A percentile compares a stretch with the other conserved stretches of the same genome.
These are phyloP conservation scores for Ceratopteris richardii DNA, from an alignment of 75 land plant species.

Conservation along the genomic window DNA sequence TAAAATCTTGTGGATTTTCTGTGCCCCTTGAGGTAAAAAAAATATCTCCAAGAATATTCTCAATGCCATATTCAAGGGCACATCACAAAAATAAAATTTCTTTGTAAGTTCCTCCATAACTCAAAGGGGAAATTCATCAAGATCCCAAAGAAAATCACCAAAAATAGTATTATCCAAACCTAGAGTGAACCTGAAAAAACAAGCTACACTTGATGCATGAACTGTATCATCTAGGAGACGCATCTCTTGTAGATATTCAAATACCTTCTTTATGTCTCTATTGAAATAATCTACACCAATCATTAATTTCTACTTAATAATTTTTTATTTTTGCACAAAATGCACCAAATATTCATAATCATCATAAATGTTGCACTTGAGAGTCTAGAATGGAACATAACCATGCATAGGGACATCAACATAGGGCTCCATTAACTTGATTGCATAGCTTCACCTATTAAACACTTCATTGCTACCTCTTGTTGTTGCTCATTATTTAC, in stretches of 20 bases:
- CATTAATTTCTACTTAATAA: slow-evolving; percentile 84
- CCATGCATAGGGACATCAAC: too few relatives aligned
- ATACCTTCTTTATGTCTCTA: slow-evolving; percentile 92
- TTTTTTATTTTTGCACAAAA: slow-evolving; percentile 73
- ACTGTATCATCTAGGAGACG: slow-evolving; percentile 88
- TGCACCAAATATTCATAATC: slow-evolving; percentile 76
- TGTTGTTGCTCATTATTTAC: neutral
- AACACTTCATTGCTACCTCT: too few relatives aligned
- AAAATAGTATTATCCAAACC: slow-evolving; percentile 88
- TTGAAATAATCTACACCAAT: slow-evolving; percentile 98
- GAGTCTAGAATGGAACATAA: slow-evolving; percentile 86
- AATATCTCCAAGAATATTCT: slow-evolving; percentile 85
- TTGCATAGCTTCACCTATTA: too few relatives aligned
- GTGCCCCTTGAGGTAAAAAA: slow-evolving; percentile 95
- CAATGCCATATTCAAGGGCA: slow-evolving; percentile 84
- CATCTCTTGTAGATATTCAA: slow-evolving; percentile 91
- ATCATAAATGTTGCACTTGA: slow-evolving; percentile 67
- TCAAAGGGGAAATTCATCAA: slow-evolving; percentile 89
- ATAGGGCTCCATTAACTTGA: too few relatives aligned
- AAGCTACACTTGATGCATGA: slow-evolving; percentile 92
- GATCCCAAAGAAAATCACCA: slow-evolving; percentile 92
- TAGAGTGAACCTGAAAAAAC: slow-evolving; percentile 90
- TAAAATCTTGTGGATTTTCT: slow-evolving; percentile 93
- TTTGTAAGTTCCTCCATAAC: slow-evolving; percentile 88
- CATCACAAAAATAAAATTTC: slow-evolving; percentile 90